A percentile compares a stretch with the other conserved stretches of the same genome.
phyloP scores from a whole-genome alignment of 2,329 filamentous ascomycete species.

The Dothideomycetes sp. region DNA sequence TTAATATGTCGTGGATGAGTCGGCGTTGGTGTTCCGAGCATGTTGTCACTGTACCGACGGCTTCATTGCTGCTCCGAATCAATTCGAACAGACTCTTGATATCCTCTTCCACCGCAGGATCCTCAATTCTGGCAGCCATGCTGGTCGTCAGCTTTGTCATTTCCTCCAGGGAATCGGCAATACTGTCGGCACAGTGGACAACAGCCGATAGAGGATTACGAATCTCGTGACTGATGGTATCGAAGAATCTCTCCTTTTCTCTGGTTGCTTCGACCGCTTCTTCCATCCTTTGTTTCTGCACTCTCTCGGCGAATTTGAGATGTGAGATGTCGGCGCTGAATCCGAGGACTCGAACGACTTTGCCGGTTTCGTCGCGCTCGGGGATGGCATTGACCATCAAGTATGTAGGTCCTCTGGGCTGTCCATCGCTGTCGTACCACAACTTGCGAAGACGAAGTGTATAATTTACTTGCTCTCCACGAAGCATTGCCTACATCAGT shows the following conservation, averaged over 20 bases:
- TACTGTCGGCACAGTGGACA: conserved; percentile 36
- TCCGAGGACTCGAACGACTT: neutral
- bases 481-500: neutral
- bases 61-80: conserved; percentile 12
- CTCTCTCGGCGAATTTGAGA: neutral
- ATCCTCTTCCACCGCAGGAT: neutral
- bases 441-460: neutral
- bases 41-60: conserved; percentile 21
- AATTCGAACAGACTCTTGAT: neutral
- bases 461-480: conserved; percentile 1
- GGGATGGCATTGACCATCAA: neutral
- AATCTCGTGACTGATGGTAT: conserved; percentile 34
- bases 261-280: conserved; percentile 30
- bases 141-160: neutral
- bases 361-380: neutral
- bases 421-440: neutral
- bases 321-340: neutral
- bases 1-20: conserved; percentile 40
- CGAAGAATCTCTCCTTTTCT: conserved; percentile 30
- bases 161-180: conserved; percentile 24
- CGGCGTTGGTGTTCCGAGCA: conserved; percentile 26
- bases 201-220: conserved; percentile 37
- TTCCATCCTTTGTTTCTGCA: conserved; percentile 11
- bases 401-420: neutral
- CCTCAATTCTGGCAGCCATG: neutral